Evolutionary conservation across 345 rosid species (phyloP).

Genomic region (Sonneratia caseolaris): DNA sequence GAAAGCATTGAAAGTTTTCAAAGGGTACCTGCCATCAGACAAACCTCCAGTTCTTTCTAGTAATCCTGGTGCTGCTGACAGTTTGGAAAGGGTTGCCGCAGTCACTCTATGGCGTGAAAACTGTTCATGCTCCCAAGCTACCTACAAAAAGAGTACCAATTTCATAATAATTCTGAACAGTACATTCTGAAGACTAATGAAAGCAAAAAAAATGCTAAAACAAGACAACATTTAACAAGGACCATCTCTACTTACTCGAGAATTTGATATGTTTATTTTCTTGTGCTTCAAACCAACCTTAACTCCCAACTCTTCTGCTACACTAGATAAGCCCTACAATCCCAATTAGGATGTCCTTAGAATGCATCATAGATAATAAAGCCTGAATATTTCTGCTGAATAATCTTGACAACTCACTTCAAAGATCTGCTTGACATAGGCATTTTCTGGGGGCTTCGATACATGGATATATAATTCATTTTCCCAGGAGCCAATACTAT

Average conservation of each 20-base stretch:
- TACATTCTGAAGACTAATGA: neutral
- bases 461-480: constrained; percentile 65
- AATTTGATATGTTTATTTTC: constrained; percentile 89
- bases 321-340: constrained; percentile 68
- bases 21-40: constrained; percentile 59
- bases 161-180: constrained; percentile 6
- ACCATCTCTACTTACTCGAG: constrained; percentile 61
- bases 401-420: constrained; percentile 43
- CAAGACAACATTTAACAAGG: neutral
- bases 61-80: constrained; percentile 65
- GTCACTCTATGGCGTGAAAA: constrained; percentile 92
- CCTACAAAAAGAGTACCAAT: constrained; percentile 42
- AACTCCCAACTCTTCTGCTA: constrained; percentile 68
- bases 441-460: constrained; percentile 94
- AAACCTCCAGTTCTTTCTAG: constrained; percentile 72
- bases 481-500: constrained; percentile 85
- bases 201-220: neutral
- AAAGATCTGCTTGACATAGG: constrained; percentile 75
- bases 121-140: constrained; percentile 99
- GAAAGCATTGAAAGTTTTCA: constrained; percentile 6
- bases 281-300: constrained; percentile 85
- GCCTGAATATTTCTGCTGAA: constrained; percentile 7
- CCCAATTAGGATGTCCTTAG: constrained; percentile 11
- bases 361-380: constrained; percentile 12
- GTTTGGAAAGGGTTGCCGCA: constrained; percentile 85